Evolutionary conservation across 805 yeast genomes (phyloP).

Genomic region (Isabelozyma heimii): DNA sequence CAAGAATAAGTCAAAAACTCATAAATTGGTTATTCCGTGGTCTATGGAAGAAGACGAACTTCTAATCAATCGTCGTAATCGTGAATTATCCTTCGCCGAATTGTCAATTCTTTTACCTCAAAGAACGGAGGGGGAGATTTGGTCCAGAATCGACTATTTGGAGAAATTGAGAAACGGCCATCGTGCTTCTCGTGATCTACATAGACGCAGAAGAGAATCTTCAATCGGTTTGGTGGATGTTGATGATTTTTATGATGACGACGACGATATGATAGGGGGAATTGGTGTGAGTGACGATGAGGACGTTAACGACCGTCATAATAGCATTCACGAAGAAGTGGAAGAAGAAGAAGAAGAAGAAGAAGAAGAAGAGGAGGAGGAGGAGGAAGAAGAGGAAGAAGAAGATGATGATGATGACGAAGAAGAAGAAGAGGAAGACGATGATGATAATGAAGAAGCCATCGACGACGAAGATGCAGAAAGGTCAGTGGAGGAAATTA

Average conservation of each 20-base stretch:
- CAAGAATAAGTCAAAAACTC: conserved; percentile 2
- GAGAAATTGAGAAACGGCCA: conserved; percentile 36
- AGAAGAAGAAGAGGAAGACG: conserved; percentile 28
- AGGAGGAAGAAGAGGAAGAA: conserved; percentile 39
- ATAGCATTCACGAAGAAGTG: neutral
- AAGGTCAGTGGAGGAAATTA: conserved; percentile 19
- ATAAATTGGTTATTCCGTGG: conserved; percentile 39
- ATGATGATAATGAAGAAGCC: conserved; percentile 30
- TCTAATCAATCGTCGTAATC: conserved; percentile 47
- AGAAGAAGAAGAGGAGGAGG: conserved; percentile 40
- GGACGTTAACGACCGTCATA: conserved; percentile 27
- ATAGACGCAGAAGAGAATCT: conserved; percentile 33
- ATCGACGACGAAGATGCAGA: conserved; percentile 39
- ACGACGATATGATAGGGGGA: conserved; percentile 39
- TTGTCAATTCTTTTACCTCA: conserved; percentile 68
- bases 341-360: conserved; percentile 32
- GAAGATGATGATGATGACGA: conserved; percentile 27
- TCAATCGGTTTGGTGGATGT: conserved; percentile 42
- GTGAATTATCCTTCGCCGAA: conserved; percentile 69
- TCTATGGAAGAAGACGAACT: conserved; percentile 72
- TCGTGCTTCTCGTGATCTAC: conserved; percentile 22
- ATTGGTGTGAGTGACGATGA: conserved; percentile 29
- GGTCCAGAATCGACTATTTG: conserved; percentile 53
- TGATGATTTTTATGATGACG: conserved; percentile 41
- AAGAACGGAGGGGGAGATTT: conserved; percentile 73